A percentile compares a stretch with the other conserved stretches of the same genome.
Evolutionary conservation across 805 yeast species (phyloP).

Genomic region (Saccharomycopsis fermentans): DNA sequence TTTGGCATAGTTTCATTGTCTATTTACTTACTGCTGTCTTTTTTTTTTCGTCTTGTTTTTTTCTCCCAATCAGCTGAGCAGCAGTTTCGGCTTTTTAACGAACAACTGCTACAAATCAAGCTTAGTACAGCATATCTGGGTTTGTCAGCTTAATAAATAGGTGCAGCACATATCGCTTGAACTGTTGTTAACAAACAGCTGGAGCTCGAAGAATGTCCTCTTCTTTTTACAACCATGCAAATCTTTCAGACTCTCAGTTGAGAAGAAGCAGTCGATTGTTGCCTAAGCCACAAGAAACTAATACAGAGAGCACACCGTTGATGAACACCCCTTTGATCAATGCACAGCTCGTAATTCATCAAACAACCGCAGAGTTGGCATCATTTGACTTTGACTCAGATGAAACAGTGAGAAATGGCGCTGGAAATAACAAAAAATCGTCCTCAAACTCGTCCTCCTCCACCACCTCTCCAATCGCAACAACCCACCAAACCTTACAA

Average conservation of each 20-base stretch:
- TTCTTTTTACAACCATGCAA: background rate
- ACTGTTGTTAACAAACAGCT: background rate
- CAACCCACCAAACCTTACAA: background rate
- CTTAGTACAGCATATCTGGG: too few relatives aligned
- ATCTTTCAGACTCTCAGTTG: background rate
- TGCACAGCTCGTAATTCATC: constrained; percentile 14
- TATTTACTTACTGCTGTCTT: too few relatives aligned
- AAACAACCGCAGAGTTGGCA: constrained; percentile 16
- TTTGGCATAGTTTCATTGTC: too few relatives aligned
- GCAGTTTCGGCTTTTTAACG: too few relatives aligned
- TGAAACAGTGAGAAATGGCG: background rate
- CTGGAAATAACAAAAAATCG: background rate
- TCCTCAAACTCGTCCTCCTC: background rate
- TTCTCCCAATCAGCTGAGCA: too few relatives aligned
- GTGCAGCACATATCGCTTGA: too few relatives aligned
- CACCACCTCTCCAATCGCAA: background rate
- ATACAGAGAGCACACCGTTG: background rate
- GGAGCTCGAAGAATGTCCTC: background rate
- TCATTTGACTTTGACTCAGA: constrained; percentile 11
- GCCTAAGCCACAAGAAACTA: background rate
- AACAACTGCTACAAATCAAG: too few relatives aligned
- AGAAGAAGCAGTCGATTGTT: constrained; percentile 1
- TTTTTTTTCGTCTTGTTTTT: too few relatives aligned
- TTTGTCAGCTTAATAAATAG: too few relatives aligned
- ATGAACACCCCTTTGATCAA: constrained; percentile 8